phyloP scores from a whole-genome alignment of 176 grass and related monocot species.

The Aegilops bicornis region DNA sequence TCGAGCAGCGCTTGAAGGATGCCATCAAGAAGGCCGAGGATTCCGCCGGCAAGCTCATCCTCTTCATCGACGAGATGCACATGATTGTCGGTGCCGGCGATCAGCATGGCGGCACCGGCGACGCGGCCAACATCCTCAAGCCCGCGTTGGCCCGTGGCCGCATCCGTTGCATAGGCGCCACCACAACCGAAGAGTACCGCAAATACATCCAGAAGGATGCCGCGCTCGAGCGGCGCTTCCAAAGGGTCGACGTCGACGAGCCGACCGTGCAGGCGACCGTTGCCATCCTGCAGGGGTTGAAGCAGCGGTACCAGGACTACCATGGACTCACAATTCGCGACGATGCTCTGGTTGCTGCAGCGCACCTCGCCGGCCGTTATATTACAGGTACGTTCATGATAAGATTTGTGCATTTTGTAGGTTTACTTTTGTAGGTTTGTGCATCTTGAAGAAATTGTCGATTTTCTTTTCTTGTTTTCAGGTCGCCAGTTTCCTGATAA shows the following conservation, averaged over 20 bases:
- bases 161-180: conserved; percentile 30
- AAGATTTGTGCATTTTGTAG: too few species aligned
- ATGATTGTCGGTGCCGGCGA: background rate
- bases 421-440: background rate
- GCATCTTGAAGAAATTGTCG: background rate
- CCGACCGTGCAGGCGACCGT: background rate
- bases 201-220: conserved; percentile 30
- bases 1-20: too few species aligned
- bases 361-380: background rate
- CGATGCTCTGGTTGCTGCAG: background rate
- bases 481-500: conserved; percentile 35
- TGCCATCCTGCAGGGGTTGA: conserved; percentile 3
- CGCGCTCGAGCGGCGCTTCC: conserved; percentile 19
- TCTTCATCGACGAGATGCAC: conserved; percentile 28
- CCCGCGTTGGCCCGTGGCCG: background rate
- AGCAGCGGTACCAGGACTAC: conserved; percentile 14
- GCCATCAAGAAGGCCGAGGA: background rate
- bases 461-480: background rate
- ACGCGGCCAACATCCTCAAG: background rate
- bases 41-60: background rate
- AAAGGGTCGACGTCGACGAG: conserved; percentile 14
- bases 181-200: background rate
- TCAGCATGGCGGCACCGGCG: background rate
- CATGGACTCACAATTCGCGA: background rate
- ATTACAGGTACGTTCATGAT: conserved; percentile 2